Evolutionary conservation across 208 protist species (phyloP).

Genomic region (Trypanosoma congolense): DNA sequence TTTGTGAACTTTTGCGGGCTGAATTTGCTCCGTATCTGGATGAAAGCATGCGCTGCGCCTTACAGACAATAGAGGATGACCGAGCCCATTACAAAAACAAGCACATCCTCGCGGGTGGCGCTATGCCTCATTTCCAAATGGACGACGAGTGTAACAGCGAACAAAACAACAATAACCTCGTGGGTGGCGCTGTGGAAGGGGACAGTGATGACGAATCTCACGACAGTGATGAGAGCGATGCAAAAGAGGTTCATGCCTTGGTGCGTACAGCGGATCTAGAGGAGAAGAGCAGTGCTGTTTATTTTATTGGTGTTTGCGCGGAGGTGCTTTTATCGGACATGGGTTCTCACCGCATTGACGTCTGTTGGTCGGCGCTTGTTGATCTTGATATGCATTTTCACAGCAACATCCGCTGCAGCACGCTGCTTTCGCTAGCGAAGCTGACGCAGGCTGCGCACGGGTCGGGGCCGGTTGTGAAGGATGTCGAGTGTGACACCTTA

Average conservation of each 20-base stretch:
- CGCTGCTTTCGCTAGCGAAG: slow-evolving; percentile 51
- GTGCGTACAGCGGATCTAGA: slow-evolving; percentile 80
- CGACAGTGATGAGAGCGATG: slow-evolving; percentile 31
- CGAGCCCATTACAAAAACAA: slow-evolving; percentile 51
- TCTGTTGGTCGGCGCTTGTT: slow-evolving; percentile 46
- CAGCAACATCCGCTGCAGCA: slow-evolving; percentile 62
- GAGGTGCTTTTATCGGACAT: slow-evolving; percentile 48
- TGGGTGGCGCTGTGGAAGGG: slow-evolving; percentile 24
- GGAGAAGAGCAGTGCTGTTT: slow-evolving; percentile 76
- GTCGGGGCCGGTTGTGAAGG: slow-evolving; percentile 16
- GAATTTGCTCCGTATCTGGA: slow-evolving; percentile 64
- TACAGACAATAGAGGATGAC: slow-evolving; percentile 69
- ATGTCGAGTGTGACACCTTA: slow-evolving; percentile 44
- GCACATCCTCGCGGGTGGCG: slow-evolving; percentile 48
- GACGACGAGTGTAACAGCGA: slow-evolving; percentile 11
- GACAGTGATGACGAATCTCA: slow-evolving; percentile 19
- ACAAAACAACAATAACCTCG: slow-evolving; percentile 14
- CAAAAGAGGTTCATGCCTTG: slow-evolving; percentile 56
- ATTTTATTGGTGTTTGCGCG: slow-evolving; percentile 79
- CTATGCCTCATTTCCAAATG: slow-evolving; percentile 19
- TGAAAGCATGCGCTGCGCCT: slow-evolving; percentile 51
- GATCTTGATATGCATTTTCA: slow-evolving; percentile 56
- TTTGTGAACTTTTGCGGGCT: slow-evolving; percentile 64
- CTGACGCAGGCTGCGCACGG: slow-evolving; percentile 54
- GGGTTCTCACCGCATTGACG: slow-evolving; percentile 35